Evolutionary conservation across 768 basidiomycete genomes (phyloP).

Genomic region (Rhodosporidiobolus odoratus): DNA sequence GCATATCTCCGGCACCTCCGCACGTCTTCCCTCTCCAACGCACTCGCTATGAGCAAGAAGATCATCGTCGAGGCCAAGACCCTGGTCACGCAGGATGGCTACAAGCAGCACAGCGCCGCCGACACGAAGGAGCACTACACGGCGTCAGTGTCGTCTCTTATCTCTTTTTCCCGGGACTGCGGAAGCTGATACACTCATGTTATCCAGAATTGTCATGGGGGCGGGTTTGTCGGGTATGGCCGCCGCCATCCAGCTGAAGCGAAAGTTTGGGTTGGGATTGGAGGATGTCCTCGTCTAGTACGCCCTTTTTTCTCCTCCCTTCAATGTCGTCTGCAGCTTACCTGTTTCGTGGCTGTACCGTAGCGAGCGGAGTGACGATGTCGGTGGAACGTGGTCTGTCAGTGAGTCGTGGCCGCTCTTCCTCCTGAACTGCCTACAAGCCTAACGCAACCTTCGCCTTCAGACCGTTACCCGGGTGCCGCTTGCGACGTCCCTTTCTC

Average conservation of each 20-base stretch:
- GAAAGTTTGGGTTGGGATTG: conserved; percentile 38
- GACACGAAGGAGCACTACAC: conserved; percentile 30
- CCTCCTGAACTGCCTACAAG: neutral
- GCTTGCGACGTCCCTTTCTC: conserved; percentile 36
- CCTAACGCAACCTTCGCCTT: neutral
- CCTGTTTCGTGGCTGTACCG: neutral
- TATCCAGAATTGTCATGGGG: conserved; percentile 38
- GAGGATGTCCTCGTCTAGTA: conserved; percentile 40
- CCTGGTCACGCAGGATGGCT: conserved; percentile 14
- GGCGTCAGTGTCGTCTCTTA: neutral
- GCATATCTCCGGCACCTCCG: neutral
- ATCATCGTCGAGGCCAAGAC: neutral
- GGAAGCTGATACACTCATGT: neutral
- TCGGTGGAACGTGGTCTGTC: conserved; percentile 21
- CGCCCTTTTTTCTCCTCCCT: neutral
- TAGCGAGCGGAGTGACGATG: conserved; percentile 6
- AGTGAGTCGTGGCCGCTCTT: neutral
- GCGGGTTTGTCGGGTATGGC: conserved; percentile 41
- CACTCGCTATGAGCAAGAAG: neutral
- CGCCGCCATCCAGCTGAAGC: conserved; percentile 38
- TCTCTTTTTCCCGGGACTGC: neutral
- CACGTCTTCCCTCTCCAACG: neutral
- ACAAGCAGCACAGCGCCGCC: conserved; percentile 7
- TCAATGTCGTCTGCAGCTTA: neutral
- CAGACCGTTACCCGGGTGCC: conserved; percentile 28